Conservation (phyloP, 2,329 filamentous ascomycete genomes). For the Alternaria sp. region DNA sequence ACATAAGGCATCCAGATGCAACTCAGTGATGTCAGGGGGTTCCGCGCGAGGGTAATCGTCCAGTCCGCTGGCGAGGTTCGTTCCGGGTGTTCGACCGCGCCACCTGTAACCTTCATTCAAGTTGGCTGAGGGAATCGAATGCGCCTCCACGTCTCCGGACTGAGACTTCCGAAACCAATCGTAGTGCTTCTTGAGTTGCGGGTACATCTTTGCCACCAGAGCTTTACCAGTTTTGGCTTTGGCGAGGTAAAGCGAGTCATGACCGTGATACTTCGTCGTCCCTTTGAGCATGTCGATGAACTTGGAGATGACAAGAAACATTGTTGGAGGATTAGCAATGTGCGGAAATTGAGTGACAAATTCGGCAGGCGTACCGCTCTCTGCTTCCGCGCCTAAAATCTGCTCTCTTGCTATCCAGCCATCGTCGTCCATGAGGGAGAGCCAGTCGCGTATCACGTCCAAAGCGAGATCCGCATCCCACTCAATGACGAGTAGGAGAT, state of each 20-base stretch:
- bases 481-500: constrained; percentile 85
- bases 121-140: constrained; percentile 37
- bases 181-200: constrained; percentile 86
- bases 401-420: constrained; percentile 97
- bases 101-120: constrained; percentile 86
- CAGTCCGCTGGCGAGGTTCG: constrained; percentile 86
- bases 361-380: constrained; percentile 86
- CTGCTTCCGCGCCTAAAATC: constrained; percentile 86
- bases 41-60: constrained; percentile 94
- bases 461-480: constrained; percentile 88
- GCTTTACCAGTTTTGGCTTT: constrained; percentile 70
- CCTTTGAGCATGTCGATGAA: constrained; percentile 68
- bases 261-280: constrained; percentile 61
- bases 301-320: constrained; percentile 84
- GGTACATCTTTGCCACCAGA: constrained; percentile 79
- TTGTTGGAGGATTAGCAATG: constrained; percentile 93
- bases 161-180: constrained; percentile 94
- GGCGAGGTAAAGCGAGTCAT: constrained; percentile 64
- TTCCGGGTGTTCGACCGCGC: constrained; percentile 82
- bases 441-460: constrained; percentile 92
- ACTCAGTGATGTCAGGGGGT: constrained; percentile 88
- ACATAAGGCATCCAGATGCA: constrained; percentile 89
- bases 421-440: constrained; percentile 90
- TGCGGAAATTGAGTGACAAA: constrained; percentile 95
- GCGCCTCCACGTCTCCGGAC: constrained; percentile 67